Evolutionary conservation across 176 grass and related monocot genomes (phyloP), one percentile per base, ranked within the genome.

Genomic region (Bothriochloa decipiens): DNA sequence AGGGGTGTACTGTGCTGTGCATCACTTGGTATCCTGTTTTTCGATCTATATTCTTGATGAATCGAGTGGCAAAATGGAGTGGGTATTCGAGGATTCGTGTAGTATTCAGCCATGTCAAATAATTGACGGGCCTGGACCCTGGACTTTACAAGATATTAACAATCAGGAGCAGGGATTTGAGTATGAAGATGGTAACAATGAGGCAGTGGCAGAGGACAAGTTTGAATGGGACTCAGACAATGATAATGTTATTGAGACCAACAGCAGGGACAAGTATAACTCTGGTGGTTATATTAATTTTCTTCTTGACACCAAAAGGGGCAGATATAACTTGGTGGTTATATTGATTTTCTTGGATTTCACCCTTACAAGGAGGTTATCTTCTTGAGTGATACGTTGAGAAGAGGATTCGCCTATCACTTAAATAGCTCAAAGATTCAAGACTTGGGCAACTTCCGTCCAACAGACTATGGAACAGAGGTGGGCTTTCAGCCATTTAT

Each of bases 91-190:
- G 73, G 0, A 10, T 32, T 10, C 29, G 1, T 32, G 72, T 35
- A 8, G 1, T 27, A 72, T 45, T 72, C 0, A n/a, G 22, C 22
- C n/a, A 50, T 32, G 17, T 6, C 16, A 36, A 75, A 1, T 8
- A 75, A 75, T 35, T 13, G 73, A 55, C 28, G 9, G 17, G 28
- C 26, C 46, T 75, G 49, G 29, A 75, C 73, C 73, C 4, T 55
- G 47, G 73, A 55, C 16, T 55, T n/a, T 75, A n/a, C 47, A 75
- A 55, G 47, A 75, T 75, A 35, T 75, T n/a, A 55, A 75, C 73
- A 8, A 36, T 75, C 23, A 9, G n/a, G 45, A 70, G 2, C 11
- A 1, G 20, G 1, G 4, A 2, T 13, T 7, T 13, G 17, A 36
- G 2, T 53, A 22, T 75, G 46, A 75, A 75, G 16, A 52, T 53